phyloP scores from a whole-genome alignment of 352 stramenopile species.

The Globisporangium nunn region DNA sequence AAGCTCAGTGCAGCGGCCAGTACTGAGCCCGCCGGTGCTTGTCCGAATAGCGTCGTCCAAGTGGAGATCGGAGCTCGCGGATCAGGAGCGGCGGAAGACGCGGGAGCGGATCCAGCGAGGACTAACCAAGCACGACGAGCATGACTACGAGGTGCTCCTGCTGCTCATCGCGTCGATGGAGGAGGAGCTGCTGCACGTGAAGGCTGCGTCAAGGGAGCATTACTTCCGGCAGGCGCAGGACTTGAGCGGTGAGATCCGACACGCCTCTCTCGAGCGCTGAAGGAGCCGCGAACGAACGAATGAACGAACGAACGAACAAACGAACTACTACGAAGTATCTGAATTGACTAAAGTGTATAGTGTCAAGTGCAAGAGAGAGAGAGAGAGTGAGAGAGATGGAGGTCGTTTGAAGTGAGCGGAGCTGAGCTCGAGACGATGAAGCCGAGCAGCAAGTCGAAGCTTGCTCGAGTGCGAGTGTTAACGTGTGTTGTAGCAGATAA shows the following conservation, averaged over 20 bases:
- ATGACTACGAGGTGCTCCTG: constrained; percentile 62
- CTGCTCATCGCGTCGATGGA: constrained; percentile 60
- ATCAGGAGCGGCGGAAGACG: constrained; percentile 48
- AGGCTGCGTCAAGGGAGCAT: constrained; percentile 55
- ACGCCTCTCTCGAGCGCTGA: constrained; percentile 36
- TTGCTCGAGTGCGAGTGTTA: too few relatives aligned
- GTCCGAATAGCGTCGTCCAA: constrained; percentile 31
- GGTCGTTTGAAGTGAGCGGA: too few relatives aligned
- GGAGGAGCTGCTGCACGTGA: constrained; percentile 74
- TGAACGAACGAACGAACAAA: background rate
- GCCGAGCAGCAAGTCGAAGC: background rate
- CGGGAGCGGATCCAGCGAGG: constrained; percentile 56
- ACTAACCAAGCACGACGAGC: constrained; percentile 42
- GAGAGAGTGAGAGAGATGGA: background rate
- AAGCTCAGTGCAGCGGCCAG: background rate
- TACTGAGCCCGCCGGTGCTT: constrained; percentile 23
- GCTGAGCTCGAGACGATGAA: background rate
- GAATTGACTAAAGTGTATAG: background rate
- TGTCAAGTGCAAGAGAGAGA: background rate
- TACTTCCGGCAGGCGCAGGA: constrained; percentile 56
- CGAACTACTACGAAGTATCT: background rate
- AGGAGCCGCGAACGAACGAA: background rate
- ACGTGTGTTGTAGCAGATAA: too few relatives aligned
- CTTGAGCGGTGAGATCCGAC: constrained; percentile 42
- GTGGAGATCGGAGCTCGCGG: constrained; percentile 56